Conservation (phyloP, 345 rosid species). For the Firmiana major region DNA sequence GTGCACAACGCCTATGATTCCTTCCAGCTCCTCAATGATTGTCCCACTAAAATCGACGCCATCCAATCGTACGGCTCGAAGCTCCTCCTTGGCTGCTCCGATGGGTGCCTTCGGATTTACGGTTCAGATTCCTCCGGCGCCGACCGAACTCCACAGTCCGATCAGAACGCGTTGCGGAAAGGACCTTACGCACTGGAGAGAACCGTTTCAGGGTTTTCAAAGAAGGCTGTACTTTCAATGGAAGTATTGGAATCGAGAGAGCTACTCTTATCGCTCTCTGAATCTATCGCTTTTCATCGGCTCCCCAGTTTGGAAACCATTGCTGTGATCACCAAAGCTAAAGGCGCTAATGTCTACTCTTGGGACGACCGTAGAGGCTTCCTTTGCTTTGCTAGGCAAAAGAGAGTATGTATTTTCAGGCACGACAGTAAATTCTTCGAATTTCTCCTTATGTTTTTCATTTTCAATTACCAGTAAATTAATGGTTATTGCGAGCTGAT, state of each 20-base stretch:
- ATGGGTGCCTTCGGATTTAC: slow-evolving; percentile 83
- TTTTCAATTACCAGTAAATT: neutral
- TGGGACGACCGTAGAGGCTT: slow-evolving; percentile 95
- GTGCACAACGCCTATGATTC: slow-evolving; percentile 96
- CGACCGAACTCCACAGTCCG: slow-evolving; percentile 47
- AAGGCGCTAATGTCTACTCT: slow-evolving; percentile 85
- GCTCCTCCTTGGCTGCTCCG: slow-evolving; percentile 83
- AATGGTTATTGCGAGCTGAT: too few species aligned
- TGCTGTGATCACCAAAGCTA: slow-evolving; percentile 84
- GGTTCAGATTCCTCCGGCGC: slow-evolving; percentile 50
- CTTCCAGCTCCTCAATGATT: slow-evolving; percentile 60
- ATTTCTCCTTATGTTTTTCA: neutral
- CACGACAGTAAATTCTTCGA: slow-evolving; percentile 64
- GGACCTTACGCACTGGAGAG: slow-evolving; percentile 56
- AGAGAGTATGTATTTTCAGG: slow-evolving; percentile 75
- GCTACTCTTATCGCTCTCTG: slow-evolving; percentile 82
- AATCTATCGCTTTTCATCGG: slow-evolving; percentile 81
- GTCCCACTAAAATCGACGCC: slow-evolving; percentile 69
- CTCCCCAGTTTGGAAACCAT: slow-evolving; percentile 83
- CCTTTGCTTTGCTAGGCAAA: slow-evolving; percentile 91
- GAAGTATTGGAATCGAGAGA: slow-evolving; percentile 68
- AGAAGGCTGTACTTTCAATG: slow-evolving; percentile 68
- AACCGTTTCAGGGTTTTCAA: slow-evolving; percentile 66
- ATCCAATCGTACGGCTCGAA: slow-evolving; percentile 70
- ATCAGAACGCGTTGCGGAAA: slow-evolving; percentile 45